Evolutionary conservation across 192 early-diverging fungal genomes (phyloP), one percentile per base, ranked within the genome.

Genomic region (Phycomyces nitens): DNA sequence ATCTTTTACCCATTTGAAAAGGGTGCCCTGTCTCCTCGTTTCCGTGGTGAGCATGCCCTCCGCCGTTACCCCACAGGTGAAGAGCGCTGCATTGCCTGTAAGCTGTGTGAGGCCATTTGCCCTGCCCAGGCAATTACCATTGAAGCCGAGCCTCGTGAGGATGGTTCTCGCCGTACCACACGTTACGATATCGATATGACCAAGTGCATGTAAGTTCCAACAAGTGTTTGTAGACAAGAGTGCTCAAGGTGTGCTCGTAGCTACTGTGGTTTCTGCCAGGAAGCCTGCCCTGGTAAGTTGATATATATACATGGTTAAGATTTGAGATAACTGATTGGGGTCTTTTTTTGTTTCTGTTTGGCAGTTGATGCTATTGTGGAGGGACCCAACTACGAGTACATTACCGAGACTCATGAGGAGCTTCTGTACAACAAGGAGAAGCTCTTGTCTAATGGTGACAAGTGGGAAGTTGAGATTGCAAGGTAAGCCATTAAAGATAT

Each of bases 121-220:
- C 94, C 96, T 20, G 96, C 94, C 11, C 93, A 95, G 78, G 96
- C 96, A 40, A 98, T 98, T 69, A 98, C 96, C 2, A 98, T 98
- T 57, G 96, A 98, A 78, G 91, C 92, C 23, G 94, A 98, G 77
- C 90, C 91, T 26, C 89, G 96, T 71, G 91, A 95, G 64, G 96
- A 98, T 73, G 96, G 92, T 41, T 86, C 86, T 26, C 85, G 96
- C 70, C 88, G 94, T 53, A 98, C 96, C 21, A 96, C 95, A 23
- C 86, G 96, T 54, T 98, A 98, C 73, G 96, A 98, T 80, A 98
- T 98, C 69, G 96, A 98, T 73, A 96, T 96, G 96, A 96, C 96
- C 61, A 98, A 98, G 83, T 93, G 92, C 78, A 90, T 90, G 71
- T 71, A 70, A 60, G 68, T 69, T 49, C 15, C 34, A 34, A 6